phyloP scores from a whole-genome alignment of 164 flowering plant species.

The Berberis thunbergii region DNA sequence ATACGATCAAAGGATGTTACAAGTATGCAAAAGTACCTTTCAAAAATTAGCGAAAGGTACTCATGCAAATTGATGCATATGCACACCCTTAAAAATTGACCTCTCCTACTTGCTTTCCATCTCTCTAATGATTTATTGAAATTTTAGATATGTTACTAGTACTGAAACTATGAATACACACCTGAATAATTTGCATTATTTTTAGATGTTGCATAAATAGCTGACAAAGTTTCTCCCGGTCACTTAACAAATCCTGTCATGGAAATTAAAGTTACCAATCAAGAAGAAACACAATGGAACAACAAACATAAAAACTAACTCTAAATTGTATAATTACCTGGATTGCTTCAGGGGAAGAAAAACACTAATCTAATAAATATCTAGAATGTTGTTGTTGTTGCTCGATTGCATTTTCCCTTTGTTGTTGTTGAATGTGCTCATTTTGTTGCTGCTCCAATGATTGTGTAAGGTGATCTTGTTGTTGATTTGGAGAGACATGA shows the following conservation, averaged over 20 bases:
- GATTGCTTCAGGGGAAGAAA: slow-evolving; percentile 88
- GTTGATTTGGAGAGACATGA: slow-evolving; percentile 49
- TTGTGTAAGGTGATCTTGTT: no score
- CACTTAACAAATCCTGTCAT: slow-evolving; percentile 78
- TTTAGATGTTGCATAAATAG: slow-evolving; percentile 93
- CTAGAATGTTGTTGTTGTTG: slow-evolving; percentile 48
- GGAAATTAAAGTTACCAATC: background rate
- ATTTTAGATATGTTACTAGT: no score
- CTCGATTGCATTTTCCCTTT: slow-evolving; percentile 37
- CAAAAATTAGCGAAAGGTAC: no score
- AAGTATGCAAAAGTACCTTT: no score
- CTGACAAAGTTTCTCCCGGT: slow-evolving; percentile 86
- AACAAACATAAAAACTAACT: background rate
- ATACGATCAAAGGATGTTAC: no score
- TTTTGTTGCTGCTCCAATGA: slow-evolving; percentile 8
- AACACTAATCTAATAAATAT: slow-evolving; percentile 62
- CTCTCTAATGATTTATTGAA: background rate
- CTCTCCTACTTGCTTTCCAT: no score
- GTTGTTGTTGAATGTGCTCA: slow-evolving; percentile 38
- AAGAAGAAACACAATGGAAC: background rate
- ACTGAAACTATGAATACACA: slow-evolving; percentile 3
- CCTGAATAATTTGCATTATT: slow-evolving; percentile 99
- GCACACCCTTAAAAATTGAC: no score
- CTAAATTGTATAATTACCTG: slow-evolving; percentile 38
- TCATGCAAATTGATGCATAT: no score